Evolutionary conservation across 495 filamentous ascomycete species (phyloP).

Genomic region (Lophiotrema nucula): DNA sequence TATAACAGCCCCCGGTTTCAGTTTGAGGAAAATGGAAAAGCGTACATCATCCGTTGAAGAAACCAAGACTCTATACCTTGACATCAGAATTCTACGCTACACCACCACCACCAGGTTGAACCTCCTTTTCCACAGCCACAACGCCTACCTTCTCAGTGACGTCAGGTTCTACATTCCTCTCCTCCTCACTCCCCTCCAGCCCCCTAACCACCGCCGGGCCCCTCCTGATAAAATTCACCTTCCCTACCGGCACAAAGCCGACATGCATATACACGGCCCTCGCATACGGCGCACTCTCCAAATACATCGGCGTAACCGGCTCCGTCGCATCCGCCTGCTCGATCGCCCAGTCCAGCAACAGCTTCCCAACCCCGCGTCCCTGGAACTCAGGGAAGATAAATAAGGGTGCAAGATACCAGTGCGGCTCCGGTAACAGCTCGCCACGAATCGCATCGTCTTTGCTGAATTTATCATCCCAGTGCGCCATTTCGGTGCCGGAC

Average conservation of each 20-base stretch:
- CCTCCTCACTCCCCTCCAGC: not conserved
- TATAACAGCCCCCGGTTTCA: too few relatives aligned
- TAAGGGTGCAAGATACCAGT: conserved; percentile 15
- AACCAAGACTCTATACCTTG: too few relatives aligned
- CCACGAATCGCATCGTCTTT: not conserved
- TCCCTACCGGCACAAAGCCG: conserved; percentile 10
- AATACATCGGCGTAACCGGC: conserved; percentile 6
- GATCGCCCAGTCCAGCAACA: conserved; percentile 14
- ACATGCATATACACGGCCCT: conserved; percentile 13
- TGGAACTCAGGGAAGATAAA: conserved; percentile 3
- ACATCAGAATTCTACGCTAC: too few relatives aligned
- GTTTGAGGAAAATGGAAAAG: too few relatives aligned
- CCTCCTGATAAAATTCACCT: not conserved
- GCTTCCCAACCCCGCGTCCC: conserved; percentile 9
- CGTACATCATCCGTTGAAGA: too few relatives aligned
- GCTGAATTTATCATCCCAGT: not conserved
- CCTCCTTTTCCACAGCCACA: too few relatives aligned
- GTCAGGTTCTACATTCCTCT: too few relatives aligned
- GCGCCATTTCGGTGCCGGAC: not conserved
- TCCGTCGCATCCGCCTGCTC: not conserved
- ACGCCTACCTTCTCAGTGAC: too few relatives aligned
- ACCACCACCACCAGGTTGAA: too few relatives aligned
- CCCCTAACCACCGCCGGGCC: not conserved
- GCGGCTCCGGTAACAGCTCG: conserved; percentile 1
- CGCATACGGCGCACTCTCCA: conserved; percentile 12